These are phyloP conservation scores for Escallonia rubra DNA, from an alignment of 129 eudicot species.

Conservation along the genomic window DNA sequence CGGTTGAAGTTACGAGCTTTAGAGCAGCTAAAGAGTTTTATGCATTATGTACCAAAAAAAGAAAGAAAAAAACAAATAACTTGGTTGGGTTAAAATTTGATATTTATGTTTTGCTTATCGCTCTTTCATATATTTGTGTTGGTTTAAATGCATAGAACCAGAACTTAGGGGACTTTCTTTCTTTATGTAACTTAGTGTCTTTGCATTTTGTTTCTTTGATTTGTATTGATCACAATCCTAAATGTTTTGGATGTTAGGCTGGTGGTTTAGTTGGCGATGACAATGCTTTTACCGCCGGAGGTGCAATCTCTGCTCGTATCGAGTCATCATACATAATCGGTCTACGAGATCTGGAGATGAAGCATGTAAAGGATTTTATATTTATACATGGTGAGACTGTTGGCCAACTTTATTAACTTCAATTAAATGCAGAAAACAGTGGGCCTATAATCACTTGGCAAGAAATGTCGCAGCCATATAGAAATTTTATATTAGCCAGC, in stretches of 20 bases:
- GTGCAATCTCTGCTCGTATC: conserved; percentile 67
- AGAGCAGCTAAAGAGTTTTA: too few species aligned
- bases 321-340: conserved; percentile 77
- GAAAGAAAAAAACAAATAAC: too few species aligned
- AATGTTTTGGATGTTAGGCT: conserved; percentile 56
- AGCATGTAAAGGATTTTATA: conserved; percentile 86
- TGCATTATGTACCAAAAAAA: too few species aligned
- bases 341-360: conserved; percentile 76
- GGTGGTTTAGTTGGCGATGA: conserved; percentile 89
- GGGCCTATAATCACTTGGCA: not conserved
- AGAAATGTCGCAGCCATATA: not conserved
- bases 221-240: not conserved
- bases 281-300: conserved; percentile 53
- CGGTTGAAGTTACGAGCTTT: too few species aligned
- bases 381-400: conserved; percentile 74
- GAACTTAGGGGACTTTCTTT: not conserved
- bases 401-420: not conserved
- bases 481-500: not conserved
- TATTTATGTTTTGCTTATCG: not conserved
- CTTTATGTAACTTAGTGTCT: not conserved
- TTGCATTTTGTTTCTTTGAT: conserved; percentile 5
- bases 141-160: too few species aligned
- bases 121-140: too few species aligned
- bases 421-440: not conserved
- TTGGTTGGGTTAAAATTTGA: not conserved